phyloP scores from a whole-genome alignment of 208 protist species.

The Trypanosoma caninum region DNA sequence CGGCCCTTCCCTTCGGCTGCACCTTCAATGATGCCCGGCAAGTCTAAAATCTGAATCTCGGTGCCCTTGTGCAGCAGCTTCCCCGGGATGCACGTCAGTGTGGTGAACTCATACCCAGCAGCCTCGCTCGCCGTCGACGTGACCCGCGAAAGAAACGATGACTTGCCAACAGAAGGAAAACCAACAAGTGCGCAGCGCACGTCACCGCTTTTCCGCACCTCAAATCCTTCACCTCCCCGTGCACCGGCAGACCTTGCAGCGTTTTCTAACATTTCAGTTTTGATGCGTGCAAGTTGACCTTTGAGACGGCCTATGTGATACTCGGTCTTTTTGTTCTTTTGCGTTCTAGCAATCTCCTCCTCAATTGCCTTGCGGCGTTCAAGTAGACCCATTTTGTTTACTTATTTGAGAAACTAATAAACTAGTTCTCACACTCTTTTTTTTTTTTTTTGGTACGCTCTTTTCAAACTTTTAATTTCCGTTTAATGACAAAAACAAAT shows the following conservation, averaged over 20 bases:
- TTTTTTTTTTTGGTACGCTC: not conserved
- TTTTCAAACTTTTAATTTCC: too few relatives aligned
- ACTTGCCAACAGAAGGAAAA: conserved; percentile 98
- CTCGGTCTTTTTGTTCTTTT: conserved; percentile 99
- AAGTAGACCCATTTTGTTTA: conserved; percentile 92
- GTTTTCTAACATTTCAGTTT: conserved; percentile 93
- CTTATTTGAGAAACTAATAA: not conserved
- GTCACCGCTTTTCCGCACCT: conserved; percentile 94
- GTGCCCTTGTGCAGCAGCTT: conserved; percentile 95
- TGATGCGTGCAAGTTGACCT: conserved; percentile 95
- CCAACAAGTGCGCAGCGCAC: conserved; percentile 90
- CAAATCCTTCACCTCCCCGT: conserved; percentile 89
- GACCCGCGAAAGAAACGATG: conserved; percentile 96
- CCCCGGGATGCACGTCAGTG: conserved; percentile 98
- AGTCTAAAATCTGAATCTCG: conserved; percentile 98
- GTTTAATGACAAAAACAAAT: too few relatives aligned
- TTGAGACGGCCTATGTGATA: conserved; percentile 96
- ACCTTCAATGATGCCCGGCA: conserved; percentile 99
- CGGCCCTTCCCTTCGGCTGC: conserved; percentile 95
- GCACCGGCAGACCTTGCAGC: conserved; percentile 65
- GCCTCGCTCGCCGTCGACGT: conserved; percentile 96
- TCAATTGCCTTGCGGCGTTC: conserved; percentile 98
- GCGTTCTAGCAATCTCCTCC: conserved; percentile 96
- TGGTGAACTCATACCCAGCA: conserved; percentile 98
- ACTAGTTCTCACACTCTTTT: not conserved